phyloP scores from a whole-genome alignment of 768 basidiomycete species.

The Termitomyces sp. region DNA sequence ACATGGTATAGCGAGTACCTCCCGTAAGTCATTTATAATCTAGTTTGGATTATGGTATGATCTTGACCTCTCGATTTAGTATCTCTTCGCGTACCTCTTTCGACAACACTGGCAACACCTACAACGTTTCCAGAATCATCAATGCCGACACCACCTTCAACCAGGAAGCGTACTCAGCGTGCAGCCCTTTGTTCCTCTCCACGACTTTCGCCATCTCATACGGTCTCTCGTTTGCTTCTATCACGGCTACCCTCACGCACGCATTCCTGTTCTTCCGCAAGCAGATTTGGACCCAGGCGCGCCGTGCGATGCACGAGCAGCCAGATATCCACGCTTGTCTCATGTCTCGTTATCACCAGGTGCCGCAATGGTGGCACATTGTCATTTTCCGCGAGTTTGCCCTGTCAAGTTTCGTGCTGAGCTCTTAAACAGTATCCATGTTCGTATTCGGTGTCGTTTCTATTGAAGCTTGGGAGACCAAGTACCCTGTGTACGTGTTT shows the following conservation, averaged over 20 bases:
- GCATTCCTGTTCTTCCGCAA: conserved; percentile 72
- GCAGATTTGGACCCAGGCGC: conserved; percentile 70
- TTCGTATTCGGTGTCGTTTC: conserved; percentile 64
- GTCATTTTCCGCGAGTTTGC: conserved; percentile 48
- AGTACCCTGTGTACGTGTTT: conserved; percentile 63
- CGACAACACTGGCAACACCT: conserved; percentile 55
- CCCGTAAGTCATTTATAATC: conserved; percentile 35
- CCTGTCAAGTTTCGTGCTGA: neutral
- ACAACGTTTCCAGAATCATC: conserved; percentile 58
- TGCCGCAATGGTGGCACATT: conserved; percentile 86
- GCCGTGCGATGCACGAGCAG: conserved; percentile 71
- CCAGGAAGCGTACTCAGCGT: conserved; percentile 46
- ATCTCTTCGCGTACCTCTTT: conserved; percentile 66
- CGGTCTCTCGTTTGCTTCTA: conserved; percentile 78
- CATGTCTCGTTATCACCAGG: conserved; percentile 70
- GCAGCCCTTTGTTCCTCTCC: conserved; percentile 63
- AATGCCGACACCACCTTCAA: conserved; percentile 53
- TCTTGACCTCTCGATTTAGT: conserved; percentile 15
- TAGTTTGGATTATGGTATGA: neutral
- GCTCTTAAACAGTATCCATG: conserved; percentile 40
- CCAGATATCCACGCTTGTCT: conserved; percentile 83
- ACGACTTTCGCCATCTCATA: conserved; percentile 78
- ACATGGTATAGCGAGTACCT: conserved; percentile 54
- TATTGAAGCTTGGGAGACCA: conserved; percentile 72
- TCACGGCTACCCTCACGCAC: conserved; percentile 73